A percentile compares a stretch with the other conserved stretches of the same genome.
Evolutionary conservation across 163 green algal species (phyloP).

Genomic region (Scenedesmus sp.): DNA sequence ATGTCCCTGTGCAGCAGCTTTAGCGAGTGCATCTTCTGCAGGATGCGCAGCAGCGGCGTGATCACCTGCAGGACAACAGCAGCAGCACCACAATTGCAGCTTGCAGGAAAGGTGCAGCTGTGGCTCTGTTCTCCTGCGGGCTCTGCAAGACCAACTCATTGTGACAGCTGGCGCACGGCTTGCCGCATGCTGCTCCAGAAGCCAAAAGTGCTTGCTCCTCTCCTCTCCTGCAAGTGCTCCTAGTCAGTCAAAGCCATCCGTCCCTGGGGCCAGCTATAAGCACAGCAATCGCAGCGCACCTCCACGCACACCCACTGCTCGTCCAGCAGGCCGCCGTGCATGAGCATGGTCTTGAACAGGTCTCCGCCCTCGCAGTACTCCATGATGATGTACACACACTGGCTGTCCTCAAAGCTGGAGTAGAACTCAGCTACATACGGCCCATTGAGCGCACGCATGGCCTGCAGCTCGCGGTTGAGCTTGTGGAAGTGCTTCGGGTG

Average conservation of each 20-base stretch:
- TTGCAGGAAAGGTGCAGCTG: background rate
- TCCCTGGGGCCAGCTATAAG: background rate
- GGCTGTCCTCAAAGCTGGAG: conserved; percentile 57
- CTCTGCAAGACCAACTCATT: background rate
- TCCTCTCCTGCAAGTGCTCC: background rate
- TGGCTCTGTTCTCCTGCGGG: background rate
- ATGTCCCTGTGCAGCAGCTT: conserved; percentile 62
- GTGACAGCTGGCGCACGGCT: no score
- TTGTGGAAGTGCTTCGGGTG: conserved; percentile 80
- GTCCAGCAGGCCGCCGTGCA: conserved; percentile 74
- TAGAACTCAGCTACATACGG: conserved; percentile 72
- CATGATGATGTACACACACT: conserved; percentile 71
- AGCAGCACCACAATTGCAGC: background rate
- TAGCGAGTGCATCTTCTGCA: conserved; percentile 76
- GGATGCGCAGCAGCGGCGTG: conserved; percentile 75
- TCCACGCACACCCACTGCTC: conserved; percentile 79
- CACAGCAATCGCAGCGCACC: conserved; percentile 49
- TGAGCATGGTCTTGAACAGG: conserved; percentile 84
- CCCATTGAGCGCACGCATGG: conserved; percentile 64
- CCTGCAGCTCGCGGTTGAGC: conserved; percentile 75
- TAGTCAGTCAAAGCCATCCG: no score
- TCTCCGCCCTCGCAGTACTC: conserved; percentile 83
- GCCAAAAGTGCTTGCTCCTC: background rate
- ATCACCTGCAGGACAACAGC: conserved; percentile 68
- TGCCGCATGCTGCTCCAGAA: background rate